Percentiles rank a stretch among this genome's conserved stretches.
Conservation (phyloP, 1,284 basidiomycete species). For the Boletus mariae region DNA sequence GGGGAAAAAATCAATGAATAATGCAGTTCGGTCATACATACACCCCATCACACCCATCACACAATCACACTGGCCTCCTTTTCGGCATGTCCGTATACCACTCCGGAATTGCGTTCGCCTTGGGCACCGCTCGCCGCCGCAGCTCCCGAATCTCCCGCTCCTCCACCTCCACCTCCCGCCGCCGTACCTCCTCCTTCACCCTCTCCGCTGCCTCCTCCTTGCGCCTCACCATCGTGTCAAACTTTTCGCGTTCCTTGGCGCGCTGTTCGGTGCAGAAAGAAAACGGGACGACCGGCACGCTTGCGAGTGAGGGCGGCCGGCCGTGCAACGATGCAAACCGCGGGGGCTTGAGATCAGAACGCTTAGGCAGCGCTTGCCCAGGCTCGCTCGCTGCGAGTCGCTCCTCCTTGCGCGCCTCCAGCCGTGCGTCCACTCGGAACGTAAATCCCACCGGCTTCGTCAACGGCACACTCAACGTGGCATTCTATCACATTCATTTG, state of each 20-base stretch:
- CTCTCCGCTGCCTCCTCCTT: slow-evolving; percentile 52
- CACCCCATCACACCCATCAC: slow-evolving; percentile 17
- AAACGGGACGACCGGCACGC: slow-evolving; percentile 42
- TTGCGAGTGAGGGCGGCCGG: slow-evolving; percentile 19
- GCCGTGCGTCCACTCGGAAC: slow-evolving; percentile 45
- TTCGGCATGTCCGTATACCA: slow-evolving; percentile 57
- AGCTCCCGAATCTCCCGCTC: slow-evolving; percentile 54
- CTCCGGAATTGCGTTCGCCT: slow-evolving; percentile 66
- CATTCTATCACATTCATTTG: slow-evolving; percentile 16
- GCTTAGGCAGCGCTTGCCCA: slow-evolving; percentile 35
- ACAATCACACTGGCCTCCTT: slow-evolving; percentile 25
- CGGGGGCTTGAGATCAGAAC: not conserved
- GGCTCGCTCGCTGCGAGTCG: slow-evolving; percentile 25
- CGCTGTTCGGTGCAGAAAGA: slow-evolving; percentile 52
- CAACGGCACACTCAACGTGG: slow-evolving; percentile 34
- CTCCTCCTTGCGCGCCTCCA: slow-evolving; percentile 37
- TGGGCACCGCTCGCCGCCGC: slow-evolving; percentile 59
- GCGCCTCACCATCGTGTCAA: slow-evolving; percentile 53
- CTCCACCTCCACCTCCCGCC: slow-evolving; percentile 49
- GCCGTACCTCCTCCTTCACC: slow-evolving; percentile 40
- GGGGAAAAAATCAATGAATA: not conserved
- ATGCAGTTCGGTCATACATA: not conserved
- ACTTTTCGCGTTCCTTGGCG: slow-evolving; percentile 57
- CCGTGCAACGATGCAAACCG: not conserved
- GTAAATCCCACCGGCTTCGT: slow-evolving; percentile 51